Base-by-base conservation (phyloP, 225 moss, liverwort and hornwort species). In the Lunularia cruciata region DNA sequence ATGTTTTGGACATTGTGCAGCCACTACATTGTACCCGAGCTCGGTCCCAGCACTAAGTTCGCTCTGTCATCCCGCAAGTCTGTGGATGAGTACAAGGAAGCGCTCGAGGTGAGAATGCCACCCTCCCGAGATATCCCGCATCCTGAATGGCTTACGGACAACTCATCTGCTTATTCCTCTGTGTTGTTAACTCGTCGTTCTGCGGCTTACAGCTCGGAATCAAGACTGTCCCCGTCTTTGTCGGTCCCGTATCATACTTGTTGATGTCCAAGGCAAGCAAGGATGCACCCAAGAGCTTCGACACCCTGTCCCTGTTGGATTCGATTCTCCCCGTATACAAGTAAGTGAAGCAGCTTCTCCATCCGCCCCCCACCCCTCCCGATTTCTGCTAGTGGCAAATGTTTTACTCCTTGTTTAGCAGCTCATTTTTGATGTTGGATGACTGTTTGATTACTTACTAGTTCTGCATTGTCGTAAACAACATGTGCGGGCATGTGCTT, bases 21-120 rank as follows among this genome's bases (percentile, higher is more conserved):
- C 74, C 94, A 94, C 75, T 94, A 77, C 87, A 91, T 94, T 60
- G 94, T 94, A 26, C 91, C 94, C 3, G 94, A 94, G 74, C 75
- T 94, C 49, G 65, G 86, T 18, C 66, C 91, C 0, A 71, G 76
- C 60, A 88, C 89, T 40, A 94, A 94, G 85, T 94, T 94, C 58
- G 63, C 79, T 59, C 86, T 89, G 64, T 85, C 94, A 4, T 94
- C 91, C 1, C 76, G 78, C 60, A 88, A 88, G 76, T 80, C 73
- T 3, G 72, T 88, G 35, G 78, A 79, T 5, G 94, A 94, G 60
- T 94, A 75, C 72, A 88, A 88, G 75, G 94, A 94, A 67, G 94
- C 94, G 0, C 73, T 81, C 73, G 89, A 75, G 87, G 93, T 93
- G 28, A 36, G 72, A 45, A 27, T 1, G 16, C 2, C 42, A 6